Percentiles rank a stretch among this genome's conserved stretches.
These are phyloP conservation scores for Cladobotryum mycophilum DNA, from an alignment of 2,329 filamentous ascomycete species.

Conservation along the genomic window DNA sequence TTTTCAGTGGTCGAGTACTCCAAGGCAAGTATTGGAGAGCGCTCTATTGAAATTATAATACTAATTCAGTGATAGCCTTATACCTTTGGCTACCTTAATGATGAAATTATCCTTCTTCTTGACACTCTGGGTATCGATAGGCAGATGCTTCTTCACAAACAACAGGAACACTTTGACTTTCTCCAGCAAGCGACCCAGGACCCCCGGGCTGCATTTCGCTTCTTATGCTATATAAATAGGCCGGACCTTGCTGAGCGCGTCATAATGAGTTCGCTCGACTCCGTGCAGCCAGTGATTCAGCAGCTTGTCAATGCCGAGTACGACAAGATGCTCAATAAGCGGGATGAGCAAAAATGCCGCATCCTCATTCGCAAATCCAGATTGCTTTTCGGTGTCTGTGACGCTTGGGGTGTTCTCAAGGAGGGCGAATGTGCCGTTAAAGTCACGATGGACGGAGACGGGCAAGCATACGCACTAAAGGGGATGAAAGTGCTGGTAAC, in stretches of 20 bases:
- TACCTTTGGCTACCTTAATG: conserved; percentile 34
- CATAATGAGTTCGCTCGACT: conserved; percentile 29
- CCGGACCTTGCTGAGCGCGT: conserved; percentile 31
- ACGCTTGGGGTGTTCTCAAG: conserved; percentile 28
- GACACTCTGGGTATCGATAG: conserved; percentile 28
- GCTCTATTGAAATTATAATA: background rate
- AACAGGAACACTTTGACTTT: conserved; percentile 29
- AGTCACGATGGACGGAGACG: conserved; percentile 30
- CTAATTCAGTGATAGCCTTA: conserved; percentile 27
- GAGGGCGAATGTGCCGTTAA: conserved; percentile 33
- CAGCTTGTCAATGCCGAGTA: conserved; percentile 27
- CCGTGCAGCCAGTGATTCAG: conserved; percentile 21
- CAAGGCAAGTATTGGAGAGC: conserved; percentile 22
- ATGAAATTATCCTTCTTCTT: conserved; percentile 35
- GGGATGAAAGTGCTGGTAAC: conserved; percentile 33
- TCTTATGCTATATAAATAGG: conserved; percentile 27
- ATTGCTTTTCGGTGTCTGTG: conserved; percentile 33
- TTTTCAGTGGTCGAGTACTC: conserved; percentile 35
- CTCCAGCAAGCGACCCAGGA: conserved; percentile 23
- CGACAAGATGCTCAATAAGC: conserved; percentile 27
- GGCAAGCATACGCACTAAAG: conserved; percentile 26
- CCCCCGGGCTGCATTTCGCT: conserved; percentile 26
- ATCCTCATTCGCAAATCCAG: conserved; percentile 32
- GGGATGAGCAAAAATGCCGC: conserved; percentile 28
- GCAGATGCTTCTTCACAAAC: conserved; percentile 27